These are phyloP conservation scores for Plasmodium vinckei DNA, from an alignment of 169 alveolate genomes.

Conservation along the genomic window DNA sequence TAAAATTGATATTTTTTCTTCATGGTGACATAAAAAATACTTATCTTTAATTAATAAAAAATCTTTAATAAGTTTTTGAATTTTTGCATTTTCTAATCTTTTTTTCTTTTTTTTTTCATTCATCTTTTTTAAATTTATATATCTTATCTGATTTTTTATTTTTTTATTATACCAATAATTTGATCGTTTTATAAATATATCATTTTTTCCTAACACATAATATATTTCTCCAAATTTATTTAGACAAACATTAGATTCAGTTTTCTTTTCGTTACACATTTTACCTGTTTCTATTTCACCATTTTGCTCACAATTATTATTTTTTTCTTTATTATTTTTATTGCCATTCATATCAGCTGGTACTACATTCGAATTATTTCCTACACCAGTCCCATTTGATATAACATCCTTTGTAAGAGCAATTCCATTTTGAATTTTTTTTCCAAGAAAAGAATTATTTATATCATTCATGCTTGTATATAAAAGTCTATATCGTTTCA, in stretches of 20 bases:
- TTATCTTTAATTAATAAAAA: conserved; percentile 48
- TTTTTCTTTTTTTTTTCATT: conserved; percentile 2
- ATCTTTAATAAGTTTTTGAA: conserved; percentile 43
- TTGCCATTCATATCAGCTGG: too few relatives aligned
- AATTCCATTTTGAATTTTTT: conserved; percentile 7
- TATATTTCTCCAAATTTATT: background rate
- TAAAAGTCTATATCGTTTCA: background rate
- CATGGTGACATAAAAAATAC: conserved; percentile 64
- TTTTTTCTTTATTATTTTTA: background rate
- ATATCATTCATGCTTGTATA: background rate
- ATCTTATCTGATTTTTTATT: background rate
- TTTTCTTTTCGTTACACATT: background rate
- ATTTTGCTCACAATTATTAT: background rate
- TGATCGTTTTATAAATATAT: background rate
- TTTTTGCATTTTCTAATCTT: background rate
- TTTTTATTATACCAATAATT: background rate
- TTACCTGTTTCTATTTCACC: background rate
- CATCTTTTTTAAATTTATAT: background rate
- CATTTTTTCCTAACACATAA: background rate
- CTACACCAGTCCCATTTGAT: background rate
- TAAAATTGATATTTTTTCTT: conserved; percentile 44
- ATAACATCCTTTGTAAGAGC: conserved; percentile 4
- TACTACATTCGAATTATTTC: background rate
- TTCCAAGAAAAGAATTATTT: conserved; percentile 9
- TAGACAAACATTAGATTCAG: background rate